Percentiles rank a stretch among this genome's conserved stretches.
These are phyloP conservation scores for Xanthoconium separans DNA, from an alignment of 1,284 basidiomycete species.

Conservation along the genomic window DNA sequence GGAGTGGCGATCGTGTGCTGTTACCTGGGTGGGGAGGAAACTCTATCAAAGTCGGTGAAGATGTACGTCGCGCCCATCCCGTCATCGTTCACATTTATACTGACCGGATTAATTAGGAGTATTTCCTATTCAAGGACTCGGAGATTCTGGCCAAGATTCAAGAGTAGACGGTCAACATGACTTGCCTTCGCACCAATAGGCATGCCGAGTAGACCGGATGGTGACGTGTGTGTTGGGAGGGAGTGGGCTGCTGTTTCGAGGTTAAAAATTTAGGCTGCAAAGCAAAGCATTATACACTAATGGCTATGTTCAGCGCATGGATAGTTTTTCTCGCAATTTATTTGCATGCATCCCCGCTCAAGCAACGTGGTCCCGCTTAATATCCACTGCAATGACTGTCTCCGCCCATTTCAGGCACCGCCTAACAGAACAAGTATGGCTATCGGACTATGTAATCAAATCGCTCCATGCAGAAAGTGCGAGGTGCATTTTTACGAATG, in stretches of 20 bases:
- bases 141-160: slow-evolving; percentile 97
- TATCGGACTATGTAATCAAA: no score
- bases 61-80: slow-evolving; percentile 56
- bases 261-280: slow-evolving; percentile 12
- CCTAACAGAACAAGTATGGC: neutral
- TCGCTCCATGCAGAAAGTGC: slow-evolving; percentile 10
- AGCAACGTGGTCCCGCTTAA: neutral
- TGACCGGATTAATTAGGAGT: slow-evolving; percentile 56
- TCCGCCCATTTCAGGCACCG: neutral
- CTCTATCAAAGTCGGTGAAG: slow-evolving; percentile 95
- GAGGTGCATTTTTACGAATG: slow-evolving; percentile 7
- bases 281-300: slow-evolving; percentile 20
- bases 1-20: slow-evolving; percentile 90
- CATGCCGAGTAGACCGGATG: neutral
- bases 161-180: slow-evolving; percentile 55
- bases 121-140: slow-evolving; percentile 91
- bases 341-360: slow-evolving; percentile 29
- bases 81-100: neutral
- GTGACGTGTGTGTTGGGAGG: neutral
- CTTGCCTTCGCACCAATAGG: neutral
- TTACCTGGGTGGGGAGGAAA: slow-evolving; percentile 96
- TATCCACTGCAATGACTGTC: neutral
- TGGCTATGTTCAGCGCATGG: slow-evolving; percentile 22
- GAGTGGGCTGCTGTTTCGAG: neutral
- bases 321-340: slow-evolving; percentile 19